Conservation (phyloP, 23 red algal species). For the Gracilaria caudata region DNA sequence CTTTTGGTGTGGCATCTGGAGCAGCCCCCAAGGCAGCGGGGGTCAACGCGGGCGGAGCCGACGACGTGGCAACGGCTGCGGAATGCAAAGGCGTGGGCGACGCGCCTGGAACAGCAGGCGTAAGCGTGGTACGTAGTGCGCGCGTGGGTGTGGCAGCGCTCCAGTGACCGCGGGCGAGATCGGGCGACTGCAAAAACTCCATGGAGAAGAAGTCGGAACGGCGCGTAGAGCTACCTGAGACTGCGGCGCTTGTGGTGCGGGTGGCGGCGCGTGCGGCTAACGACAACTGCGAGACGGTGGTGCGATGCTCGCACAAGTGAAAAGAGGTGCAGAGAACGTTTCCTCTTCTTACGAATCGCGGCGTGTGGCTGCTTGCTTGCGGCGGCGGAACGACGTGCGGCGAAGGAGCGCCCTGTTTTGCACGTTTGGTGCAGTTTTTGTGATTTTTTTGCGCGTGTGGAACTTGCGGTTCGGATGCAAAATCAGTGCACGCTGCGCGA, state of each 20-base stretch:
- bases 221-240: not conserved
- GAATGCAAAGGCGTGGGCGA: not conserved
- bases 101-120: not conserved
- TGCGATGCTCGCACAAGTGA: not conserved
- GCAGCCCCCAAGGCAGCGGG: not conserved
- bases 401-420: not conserved
- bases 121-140: not conserved
- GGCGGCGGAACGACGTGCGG: constrained; percentile 7
- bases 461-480: too few species aligned
- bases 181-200: constrained; percentile 41
- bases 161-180: not conserved
- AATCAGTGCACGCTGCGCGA: too few species aligned
- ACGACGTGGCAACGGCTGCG: not conserved
- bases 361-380: not conserved
- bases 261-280: not conserved
- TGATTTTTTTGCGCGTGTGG: not conserved
- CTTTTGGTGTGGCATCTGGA: constrained; percentile 13
- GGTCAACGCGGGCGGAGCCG: not conserved
- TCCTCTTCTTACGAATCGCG: constrained; percentile 7
- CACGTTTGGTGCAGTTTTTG: not conserved
- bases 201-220: not conserved
- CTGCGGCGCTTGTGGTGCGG: not conserved
- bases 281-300: not conserved
- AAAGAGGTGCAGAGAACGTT: not conserved
- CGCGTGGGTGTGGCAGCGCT: not conserved